A percentile compares a stretch with the other conserved stretches of the same genome.
Evolutionary conservation across 805 yeast species (phyloP).

Genomic region (Candida lessepsii): DNA sequence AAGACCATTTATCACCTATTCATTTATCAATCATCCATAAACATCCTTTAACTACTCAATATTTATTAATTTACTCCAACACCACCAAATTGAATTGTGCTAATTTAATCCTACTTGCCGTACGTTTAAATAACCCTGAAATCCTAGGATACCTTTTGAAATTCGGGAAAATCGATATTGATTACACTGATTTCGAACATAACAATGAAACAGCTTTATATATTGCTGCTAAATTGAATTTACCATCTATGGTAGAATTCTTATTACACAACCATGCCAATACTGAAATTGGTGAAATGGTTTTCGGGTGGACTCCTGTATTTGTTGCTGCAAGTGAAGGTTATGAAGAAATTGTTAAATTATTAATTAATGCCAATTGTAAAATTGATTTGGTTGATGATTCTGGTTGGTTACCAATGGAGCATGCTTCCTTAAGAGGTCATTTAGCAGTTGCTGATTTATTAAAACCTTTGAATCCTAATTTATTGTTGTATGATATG

Average conservation of each 20-base stretch:
- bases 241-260: constrained; percentile 49
- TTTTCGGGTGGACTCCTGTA: constrained; percentile 94
- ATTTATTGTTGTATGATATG: constrained; percentile 34
- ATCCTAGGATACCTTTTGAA: constrained; percentile 54
- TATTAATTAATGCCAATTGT: constrained; percentile 55
- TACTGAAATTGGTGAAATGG: constrained; percentile 69
- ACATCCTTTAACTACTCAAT: constrained; percentile 73
- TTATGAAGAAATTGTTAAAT: constrained; percentile 50
- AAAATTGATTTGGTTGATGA: constrained; percentile 60
- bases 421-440: constrained; percentile 90
- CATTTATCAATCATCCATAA: constrained; percentile 80
- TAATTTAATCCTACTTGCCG: constrained; percentile 62
- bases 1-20: constrained; percentile 76
- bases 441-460: constrained; percentile 68
- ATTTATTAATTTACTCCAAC: constrained; percentile 49
- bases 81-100: constrained; percentile 48
- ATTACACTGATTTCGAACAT: constrained; percentile 58
- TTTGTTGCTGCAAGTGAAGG: constrained; percentile 92
- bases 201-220: constrained; percentile 78
- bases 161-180: constrained; percentile 59
- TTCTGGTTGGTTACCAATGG: constrained; percentile 97
- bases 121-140: constrained; percentile 59
- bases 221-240: constrained; percentile 68
- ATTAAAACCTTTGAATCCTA: constrained; percentile 49
- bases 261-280: constrained; percentile 62